Percentiles rank a stretch among this genome's conserved stretches.
phyloP scores from a whole-genome alignment of 257 asterid genomes.

The Salvia miltiorrhiza region DNA sequence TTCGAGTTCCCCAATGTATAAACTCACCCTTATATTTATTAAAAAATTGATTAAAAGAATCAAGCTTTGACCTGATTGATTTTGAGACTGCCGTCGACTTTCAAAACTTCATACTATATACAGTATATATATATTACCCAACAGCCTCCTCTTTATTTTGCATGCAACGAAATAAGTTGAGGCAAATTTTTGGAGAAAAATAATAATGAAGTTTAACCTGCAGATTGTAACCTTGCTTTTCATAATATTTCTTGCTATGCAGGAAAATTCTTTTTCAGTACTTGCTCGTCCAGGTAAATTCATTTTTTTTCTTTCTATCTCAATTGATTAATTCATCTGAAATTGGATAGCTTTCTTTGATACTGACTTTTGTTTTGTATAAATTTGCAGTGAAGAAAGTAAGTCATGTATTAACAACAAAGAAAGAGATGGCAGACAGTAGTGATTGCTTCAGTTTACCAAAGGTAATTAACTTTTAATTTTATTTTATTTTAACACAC shows the following conservation, averaged over 20 bases:
- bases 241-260: slow-evolving; percentile 22
- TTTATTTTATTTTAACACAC: not conserved
- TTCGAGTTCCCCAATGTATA: slow-evolving; percentile 43
- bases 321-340: not conserved
- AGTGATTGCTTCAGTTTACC: not conserved
- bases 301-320: not conserved
- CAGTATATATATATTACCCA: not conserved
- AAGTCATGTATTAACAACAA: slow-evolving; percentile 1
- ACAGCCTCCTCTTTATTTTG: not conserved
- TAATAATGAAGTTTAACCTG: slow-evolving; percentile 28
- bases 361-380: not conserved
- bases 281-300: slow-evolving; percentile 37
- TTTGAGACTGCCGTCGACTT: slow-evolving; percentile 32
- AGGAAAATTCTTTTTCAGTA: slow-evolving; percentile 19
- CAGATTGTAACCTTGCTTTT: slow-evolving; percentile 19
- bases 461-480: slow-evolving; percentile 26
- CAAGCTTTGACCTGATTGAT: slow-evolving; percentile 57
- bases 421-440: slow-evolving; percentile 11
- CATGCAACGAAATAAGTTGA: not conserved
- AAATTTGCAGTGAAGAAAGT: slow-evolving; percentile 27
- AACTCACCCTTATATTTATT: not conserved
- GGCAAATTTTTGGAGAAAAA: not conserved
- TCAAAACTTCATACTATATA: slow-evolving; percentile 29
- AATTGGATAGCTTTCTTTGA: too few relatives aligned
- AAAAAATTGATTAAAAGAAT: not conserved